phyloP scores from a whole-genome alignment of 345 rosid species.

The Gossypium longicalyx region DNA sequence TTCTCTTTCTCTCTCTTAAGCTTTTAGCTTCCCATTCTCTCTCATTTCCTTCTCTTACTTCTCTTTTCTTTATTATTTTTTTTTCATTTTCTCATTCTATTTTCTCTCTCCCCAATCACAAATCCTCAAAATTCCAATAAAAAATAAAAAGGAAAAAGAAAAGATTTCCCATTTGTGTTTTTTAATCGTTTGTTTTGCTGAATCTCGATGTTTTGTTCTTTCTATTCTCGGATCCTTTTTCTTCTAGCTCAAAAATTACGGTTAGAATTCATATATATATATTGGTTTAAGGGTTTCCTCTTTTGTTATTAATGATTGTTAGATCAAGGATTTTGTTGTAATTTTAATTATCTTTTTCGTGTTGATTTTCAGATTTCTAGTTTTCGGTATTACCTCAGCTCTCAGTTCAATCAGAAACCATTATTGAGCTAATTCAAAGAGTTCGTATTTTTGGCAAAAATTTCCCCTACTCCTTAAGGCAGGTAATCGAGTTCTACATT shows the following conservation, averaged over 20 bases:
- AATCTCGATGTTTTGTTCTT: neutral
- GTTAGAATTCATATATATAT: constrained; percentile 11
- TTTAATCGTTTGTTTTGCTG: neutral
- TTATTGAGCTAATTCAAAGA: constrained; percentile 17
- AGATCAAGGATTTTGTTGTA: constrained; percentile 11
- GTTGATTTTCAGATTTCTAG: constrained; percentile 33
- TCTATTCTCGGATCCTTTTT: constrained; percentile 30
- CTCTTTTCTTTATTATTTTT: too few relatives aligned
- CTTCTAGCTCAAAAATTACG: constrained; percentile 30
- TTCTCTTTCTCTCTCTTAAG: neutral
- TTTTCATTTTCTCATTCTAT: neutral
- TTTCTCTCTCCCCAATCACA: neutral
- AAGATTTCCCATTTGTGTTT: neutral
- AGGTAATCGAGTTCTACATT: neutral
- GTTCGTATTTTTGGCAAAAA: neutral
- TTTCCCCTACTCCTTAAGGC: neutral
- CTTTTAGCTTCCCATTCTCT: neutral
- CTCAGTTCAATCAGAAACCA: constrained; percentile 32
- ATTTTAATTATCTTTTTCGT: neutral
- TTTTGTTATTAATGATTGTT: neutral
- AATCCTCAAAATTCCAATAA: neutral
- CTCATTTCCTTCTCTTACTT: neutral
- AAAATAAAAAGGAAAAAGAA: neutral
- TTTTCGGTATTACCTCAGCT: constrained; percentile 29
- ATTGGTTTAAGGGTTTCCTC: neutral